Evolutionary conservation across 805 yeast species (phyloP), one percentile per base, ranked within the genome.

Genomic region (Candida odintsovae): DNA sequence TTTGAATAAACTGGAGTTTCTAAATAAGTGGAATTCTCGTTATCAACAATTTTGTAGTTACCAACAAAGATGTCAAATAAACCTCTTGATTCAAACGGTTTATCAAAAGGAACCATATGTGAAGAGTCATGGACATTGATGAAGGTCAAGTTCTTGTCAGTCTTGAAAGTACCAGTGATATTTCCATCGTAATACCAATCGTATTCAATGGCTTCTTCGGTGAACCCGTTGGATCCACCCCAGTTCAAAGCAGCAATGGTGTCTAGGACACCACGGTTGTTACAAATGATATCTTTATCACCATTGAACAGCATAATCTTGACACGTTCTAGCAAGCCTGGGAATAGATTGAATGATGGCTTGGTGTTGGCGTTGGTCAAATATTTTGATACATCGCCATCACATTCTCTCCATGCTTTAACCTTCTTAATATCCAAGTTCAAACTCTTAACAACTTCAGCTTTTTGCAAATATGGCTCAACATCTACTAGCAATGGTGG

Each of bases 91-190:
- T 77, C 73, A 40, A 73, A 78, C 2, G 94, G 86, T 44, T 78
- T 67, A 62, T 90, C 97, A 53, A 77, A 83, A 1, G 98, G 96
- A 22, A 90, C 94, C 98, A 94, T 92, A 61, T 94, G 98, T 4
- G 96, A 84, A 0, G 96, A 80, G 55, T 87, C 78, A 61, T 67
- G 77, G 2, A 92, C 78, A 47, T 80, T 78, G 28, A 86, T 80
- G 61, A 84, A 85, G 0, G 96, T 84, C 57, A 92, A 69, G 58
- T 88, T 87, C 51, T 87, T 73, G 41, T 82, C 90, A 55, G 50
- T 79, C 75, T 62, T 65, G 39, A 73, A 63, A 19, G 56, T 49
- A 5, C 83, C 84, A 2, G 71, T 73, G 1, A 54, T 40, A n/a
- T 52, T 55, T 48, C 61, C 75, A 6, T 69, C 69, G n/a, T 72